These are phyloP conservation scores for Nakaseomyces kungkrabaensis DNA, from an alignment of 1,139 yeast species.

Conservation along the genomic window DNA sequence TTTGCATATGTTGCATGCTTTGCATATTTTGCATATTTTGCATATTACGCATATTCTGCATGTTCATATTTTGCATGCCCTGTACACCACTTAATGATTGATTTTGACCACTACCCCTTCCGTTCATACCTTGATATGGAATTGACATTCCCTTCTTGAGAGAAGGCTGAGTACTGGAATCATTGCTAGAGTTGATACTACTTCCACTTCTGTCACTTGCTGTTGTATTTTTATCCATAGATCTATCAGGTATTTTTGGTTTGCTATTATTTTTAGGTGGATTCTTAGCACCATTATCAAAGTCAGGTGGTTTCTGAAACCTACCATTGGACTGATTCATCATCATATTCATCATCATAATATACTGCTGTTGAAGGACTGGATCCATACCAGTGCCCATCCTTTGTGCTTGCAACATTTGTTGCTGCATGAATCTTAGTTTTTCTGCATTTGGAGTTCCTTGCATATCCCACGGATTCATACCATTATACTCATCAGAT, in stretches of 20 bases:
- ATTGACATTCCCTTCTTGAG: background rate
- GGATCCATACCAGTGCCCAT: conserved; percentile 1
- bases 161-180: background rate
- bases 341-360: conserved; percentile 3
- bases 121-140: background rate
- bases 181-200: no score
- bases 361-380: background rate
- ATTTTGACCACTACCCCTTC: background rate
- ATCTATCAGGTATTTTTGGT: background rate
- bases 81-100: background rate
- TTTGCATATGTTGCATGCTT: background rate
- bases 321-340: background rate
- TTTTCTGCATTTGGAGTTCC: background rate
- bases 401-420: background rate
- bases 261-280: background rate
- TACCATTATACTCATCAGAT: background rate
- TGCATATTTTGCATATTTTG: background rate
- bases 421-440: background rate
- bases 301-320: background rate
- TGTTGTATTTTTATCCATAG: background rate
- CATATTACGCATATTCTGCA: background rate
- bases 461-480: background rate
- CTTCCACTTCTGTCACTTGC: background rate
- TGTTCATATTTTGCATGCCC: background rate
- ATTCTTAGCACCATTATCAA: background rate